Percentiles rank a stretch among this genome's conserved stretches.
phyloP scores from a whole-genome alignment of 352 stramenopile species.

The Phytophthora europaea region DNA sequence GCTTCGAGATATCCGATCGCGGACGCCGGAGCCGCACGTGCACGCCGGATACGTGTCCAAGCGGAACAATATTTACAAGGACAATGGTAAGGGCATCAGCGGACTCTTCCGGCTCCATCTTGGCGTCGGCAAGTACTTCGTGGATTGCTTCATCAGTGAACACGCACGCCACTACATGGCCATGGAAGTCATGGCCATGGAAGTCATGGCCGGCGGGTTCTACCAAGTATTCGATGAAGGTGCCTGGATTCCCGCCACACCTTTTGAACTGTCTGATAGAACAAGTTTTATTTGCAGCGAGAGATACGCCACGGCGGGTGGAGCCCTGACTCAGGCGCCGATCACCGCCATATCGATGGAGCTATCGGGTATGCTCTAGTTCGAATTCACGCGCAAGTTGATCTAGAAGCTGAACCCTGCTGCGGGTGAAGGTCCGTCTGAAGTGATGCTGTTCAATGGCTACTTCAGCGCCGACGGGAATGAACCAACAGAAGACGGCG shows the following conservation, averaged over 20 bases:
- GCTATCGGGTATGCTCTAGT: slow-evolving; percentile 46
- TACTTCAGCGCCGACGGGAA: slow-evolving; percentile 64
- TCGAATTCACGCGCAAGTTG: slow-evolving; percentile 60
- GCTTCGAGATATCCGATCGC: not conserved
- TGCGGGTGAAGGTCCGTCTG: slow-evolving; percentile 74
- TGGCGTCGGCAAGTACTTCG: not conserved
- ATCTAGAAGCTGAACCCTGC: slow-evolving; percentile 67
- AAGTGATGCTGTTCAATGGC: slow-evolving; percentile 72
- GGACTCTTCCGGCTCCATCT: slow-evolving; percentile 3
- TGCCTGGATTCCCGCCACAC: slow-evolving; percentile 3
- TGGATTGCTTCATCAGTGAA: slow-evolving; percentile 3
- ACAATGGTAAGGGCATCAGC: not conserved
- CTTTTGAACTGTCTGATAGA: slow-evolving; percentile 61
- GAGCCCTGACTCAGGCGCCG: slow-evolving; percentile 37
- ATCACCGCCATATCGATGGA: slow-evolving; percentile 38
- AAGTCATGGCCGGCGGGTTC: not conserved
- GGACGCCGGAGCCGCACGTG: not conserved
- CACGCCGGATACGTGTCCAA: not conserved
- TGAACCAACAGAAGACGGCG: slow-evolving; percentile 44
- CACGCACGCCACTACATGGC: slow-evolving; percentile 1
- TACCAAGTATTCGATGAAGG: slow-evolving; percentile 5
- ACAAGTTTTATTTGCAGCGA: slow-evolving; percentile 61
- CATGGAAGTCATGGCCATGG: too few species aligned
- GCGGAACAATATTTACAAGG: not conserved
- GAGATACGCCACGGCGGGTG: slow-evolving; percentile 39